Evolutionary conservation across 768 basidiomycete species (phyloP).

Genomic region (Lactifluus hygrophoroides): DNA sequence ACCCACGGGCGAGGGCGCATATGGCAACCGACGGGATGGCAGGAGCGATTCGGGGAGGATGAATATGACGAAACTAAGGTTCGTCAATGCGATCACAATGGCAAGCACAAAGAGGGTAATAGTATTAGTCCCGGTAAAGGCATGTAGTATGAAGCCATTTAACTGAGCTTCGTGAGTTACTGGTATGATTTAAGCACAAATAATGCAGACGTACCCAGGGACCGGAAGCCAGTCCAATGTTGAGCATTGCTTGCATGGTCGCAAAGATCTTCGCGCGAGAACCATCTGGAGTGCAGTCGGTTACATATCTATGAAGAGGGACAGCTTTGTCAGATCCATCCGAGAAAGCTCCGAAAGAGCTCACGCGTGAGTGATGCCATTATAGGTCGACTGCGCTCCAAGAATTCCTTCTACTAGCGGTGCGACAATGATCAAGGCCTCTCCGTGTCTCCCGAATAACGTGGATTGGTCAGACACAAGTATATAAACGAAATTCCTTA

Average conservation of each 20-base stretch:
- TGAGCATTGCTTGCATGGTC: slow-evolving; percentile 21
- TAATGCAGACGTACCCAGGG: slow-evolving; percentile 16
- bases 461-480: slow-evolving; percentile 17
- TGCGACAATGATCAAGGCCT: slow-evolving; percentile 19
- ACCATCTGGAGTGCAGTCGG: slow-evolving; percentile 20
- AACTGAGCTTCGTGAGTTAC: slow-evolving; percentile 5
- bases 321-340: not conserved
- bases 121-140: slow-evolving; percentile 1
- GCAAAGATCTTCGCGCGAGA: slow-evolving; percentile 21
- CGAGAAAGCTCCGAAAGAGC: not conserved
- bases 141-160: slow-evolving; percentile 16
- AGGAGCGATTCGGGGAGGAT: slow-evolving; percentile 20
- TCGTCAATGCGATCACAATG: slow-evolving; percentile 15
- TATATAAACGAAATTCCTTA: slow-evolving; percentile 20
- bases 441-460: slow-evolving; percentile 15
- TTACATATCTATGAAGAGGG: slow-evolving; percentile 11
- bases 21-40: slow-evolving; percentile 6
- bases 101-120: slow-evolving; percentile 13
- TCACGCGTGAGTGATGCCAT: slow-evolving; percentile 20
- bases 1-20: not conserved
- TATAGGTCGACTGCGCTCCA: slow-evolving; percentile 21
- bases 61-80: slow-evolving; percentile 14
- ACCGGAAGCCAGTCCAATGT: slow-evolving; percentile 20
- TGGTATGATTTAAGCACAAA: not conserved
- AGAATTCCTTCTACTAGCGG: slow-evolving; percentile 21